Conservation (phyloP, 2,329 filamentous ascomycete species). For the Celoporthe dispersa region DNA sequence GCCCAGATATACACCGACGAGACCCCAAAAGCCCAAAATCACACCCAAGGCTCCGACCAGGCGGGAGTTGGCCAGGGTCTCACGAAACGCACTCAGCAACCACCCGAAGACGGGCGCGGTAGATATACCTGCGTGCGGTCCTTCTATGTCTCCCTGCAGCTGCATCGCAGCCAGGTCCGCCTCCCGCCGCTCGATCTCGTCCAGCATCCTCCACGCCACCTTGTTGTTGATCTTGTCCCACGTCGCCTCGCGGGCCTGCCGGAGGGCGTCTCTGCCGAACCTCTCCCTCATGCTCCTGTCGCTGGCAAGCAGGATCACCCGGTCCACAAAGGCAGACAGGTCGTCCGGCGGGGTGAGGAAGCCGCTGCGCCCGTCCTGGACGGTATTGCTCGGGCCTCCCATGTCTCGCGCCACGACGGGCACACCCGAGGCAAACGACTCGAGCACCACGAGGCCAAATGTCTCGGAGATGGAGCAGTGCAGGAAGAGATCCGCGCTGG, state of each 20-base stretch:
- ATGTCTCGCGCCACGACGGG: conserved; percentile 72
- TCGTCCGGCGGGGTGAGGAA: conserved; percentile 65
- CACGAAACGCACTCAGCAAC: conserved; percentile 48
- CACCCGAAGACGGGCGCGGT: conserved; percentile 48
- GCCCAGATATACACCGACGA: conserved; percentile 53
- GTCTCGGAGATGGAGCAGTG: conserved; percentile 75
- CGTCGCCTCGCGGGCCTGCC: conserved; percentile 64
- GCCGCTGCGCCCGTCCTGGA: conserved; percentile 62
- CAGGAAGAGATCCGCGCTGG: conserved; percentile 70
- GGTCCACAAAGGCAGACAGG: conserved; percentile 59
- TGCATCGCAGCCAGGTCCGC: conserved; percentile 36
- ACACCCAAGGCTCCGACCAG: conserved; percentile 50
- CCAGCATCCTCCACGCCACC: conserved; percentile 67
- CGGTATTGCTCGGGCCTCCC: conserved; percentile 71
- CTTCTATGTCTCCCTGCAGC: neutral
- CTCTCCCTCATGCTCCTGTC: conserved; percentile 48
- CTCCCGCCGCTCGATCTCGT: conserved; percentile 53
- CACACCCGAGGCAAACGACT: conserved; percentile 72
- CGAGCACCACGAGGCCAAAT: conserved; percentile 71
- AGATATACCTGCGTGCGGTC: neutral
- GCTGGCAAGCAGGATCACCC: conserved; percentile 53
- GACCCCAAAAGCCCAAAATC: conserved; percentile 53
- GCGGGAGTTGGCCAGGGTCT: conserved; percentile 48
- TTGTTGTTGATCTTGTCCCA: conserved; percentile 76
- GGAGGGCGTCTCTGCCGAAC: conserved; percentile 55